Percentiles rank a stretch among this genome's conserved stretches.
Conservation (phyloP, 2,329 filamentous ascomycete genomes). For the Trichophyton mentagrophytes region DNA sequence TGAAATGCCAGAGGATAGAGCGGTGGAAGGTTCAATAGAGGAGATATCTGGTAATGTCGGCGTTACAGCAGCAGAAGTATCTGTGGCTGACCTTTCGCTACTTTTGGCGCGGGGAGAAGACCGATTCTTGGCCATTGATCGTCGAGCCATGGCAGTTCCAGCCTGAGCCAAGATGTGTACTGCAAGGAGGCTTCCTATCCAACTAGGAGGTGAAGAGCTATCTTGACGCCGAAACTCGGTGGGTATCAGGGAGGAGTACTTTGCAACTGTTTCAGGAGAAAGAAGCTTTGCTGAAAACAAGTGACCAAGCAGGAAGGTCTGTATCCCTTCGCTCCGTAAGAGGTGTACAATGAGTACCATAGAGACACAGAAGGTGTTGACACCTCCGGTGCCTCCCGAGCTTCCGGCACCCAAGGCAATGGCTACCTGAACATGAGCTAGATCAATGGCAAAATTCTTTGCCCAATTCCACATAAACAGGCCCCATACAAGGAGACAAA, state of each 20-base stretch:
- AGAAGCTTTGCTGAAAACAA: conserved; percentile 34
- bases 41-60: conserved; percentile 32
- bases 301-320: conserved; percentile 38
- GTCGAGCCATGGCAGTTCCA: conserved; percentile 35
- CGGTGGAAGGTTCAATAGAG: conserved; percentile 27
- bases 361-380: conserved; percentile 34
- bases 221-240: conserved; percentile 32
- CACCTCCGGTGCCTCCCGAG: conserved; percentile 35
- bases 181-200: conserved; percentile 36
- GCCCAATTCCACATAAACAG: conserved; percentile 75
- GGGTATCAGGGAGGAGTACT: conserved; percentile 33
- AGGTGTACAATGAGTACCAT: conserved; percentile 36
- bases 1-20: conserved; percentile 28
- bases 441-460: conserved; percentile 76
- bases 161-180: conserved; percentile 39
- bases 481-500: conserved; percentile 68
- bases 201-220: conserved; percentile 31
- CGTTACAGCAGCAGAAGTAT: conserved; percentile 34
- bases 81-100: conserved; percentile 34
- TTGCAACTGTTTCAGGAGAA: conserved; percentile 30
- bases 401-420: conserved; percentile 75
- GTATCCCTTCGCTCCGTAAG: conserved; percentile 34
- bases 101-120: conserved; percentile 28
- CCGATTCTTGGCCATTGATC: conserved; percentile 35
- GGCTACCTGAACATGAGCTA: conserved; percentile 86